Evolutionary conservation across 1,284 basidiomycete genomes (phyloP).

Genomic region (Cystobasidium pallidum): DNA sequence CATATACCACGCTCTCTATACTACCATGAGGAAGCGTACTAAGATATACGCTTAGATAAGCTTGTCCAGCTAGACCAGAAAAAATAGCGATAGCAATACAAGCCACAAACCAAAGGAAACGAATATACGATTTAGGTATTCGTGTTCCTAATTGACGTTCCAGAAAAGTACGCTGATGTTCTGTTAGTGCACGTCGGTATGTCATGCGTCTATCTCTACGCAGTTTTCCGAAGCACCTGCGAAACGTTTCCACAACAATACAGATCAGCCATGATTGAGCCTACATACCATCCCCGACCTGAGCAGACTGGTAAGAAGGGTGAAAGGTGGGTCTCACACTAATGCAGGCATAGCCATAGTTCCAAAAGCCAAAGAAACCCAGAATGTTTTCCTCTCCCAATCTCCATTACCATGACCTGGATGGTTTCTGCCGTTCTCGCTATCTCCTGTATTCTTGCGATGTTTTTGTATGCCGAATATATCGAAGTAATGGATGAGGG

Average conservation of each 20-base stretch:
- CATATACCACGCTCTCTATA: slow-evolving; percentile 63
- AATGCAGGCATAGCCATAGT: slow-evolving; percentile 64
- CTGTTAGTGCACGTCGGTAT: slow-evolving; percentile 57
- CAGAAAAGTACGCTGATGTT: slow-evolving; percentile 59
- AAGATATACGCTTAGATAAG: slow-evolving; percentile 63
- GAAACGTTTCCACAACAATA: too few species aligned
- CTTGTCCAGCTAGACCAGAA: slow-evolving; percentile 63
- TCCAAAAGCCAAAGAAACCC: slow-evolving; percentile 62
- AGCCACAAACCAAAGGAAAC: slow-evolving; percentile 64
- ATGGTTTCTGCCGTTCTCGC: neutral
- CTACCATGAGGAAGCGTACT: slow-evolving; percentile 63
- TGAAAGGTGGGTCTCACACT: too few species aligned
- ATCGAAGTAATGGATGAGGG: slow-evolving; percentile 59
- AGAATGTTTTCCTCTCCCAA: slow-evolving; percentile 64
- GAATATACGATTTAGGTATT: slow-evolving; percentile 62
- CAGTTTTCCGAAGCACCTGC: slow-evolving; percentile 52
- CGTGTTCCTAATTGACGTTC: slow-evolving; percentile 58
- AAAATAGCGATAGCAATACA: slow-evolving; percentile 62
- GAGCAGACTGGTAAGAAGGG: too few species aligned
- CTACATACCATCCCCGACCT: too few species aligned
- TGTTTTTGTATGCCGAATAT: slow-evolving; percentile 53
- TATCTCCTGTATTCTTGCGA: slow-evolving; percentile 45
- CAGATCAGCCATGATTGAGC: too few species aligned
- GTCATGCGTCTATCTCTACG: slow-evolving; percentile 51
- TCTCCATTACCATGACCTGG: slow-evolving; percentile 54